Evolutionary conservation across 805 yeast species (phyloP), one percentile per base, ranked within the genome.

Genomic region (Lipomyces oligophaga): DNA sequence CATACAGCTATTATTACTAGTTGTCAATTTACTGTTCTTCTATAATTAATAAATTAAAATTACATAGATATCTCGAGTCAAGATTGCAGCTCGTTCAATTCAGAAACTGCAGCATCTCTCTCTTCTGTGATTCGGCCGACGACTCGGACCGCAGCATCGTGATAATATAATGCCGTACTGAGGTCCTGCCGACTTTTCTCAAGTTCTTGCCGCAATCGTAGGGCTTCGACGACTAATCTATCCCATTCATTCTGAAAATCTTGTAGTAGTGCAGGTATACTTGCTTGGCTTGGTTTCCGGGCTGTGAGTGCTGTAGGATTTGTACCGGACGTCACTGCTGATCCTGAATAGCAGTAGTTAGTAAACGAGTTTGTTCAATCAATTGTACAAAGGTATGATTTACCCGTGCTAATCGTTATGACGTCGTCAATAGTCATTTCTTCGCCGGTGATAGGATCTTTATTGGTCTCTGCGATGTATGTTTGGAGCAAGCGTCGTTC

Each of bases 241-340:
- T 89, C 97, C 88, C 94, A 89, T 64, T 88, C 96, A 49, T 81
- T 79, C 62, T 89, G 96, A 52, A 89, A 78, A 1, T 83, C 70
- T 2, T 85, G 72, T 41, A 89, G 69, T 58, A 89, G 65, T 3
- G 85, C 72, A 0, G 97, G 97, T 25, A 89, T 85, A 0, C 94
- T 83, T 19, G 80, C 76, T 48, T 70, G 60, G 0, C 74, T 68
- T 1, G 83, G 71, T 7, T 72, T 77, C 54, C 63, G 67, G 44
- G 69, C 73, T 38, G 33, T 26, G 3, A 48, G 39, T 5, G 43
- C 24, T 10, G 30, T 20, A 15, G 43, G 15, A 6, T n/a, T 48
- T 43, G 11, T 32, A n/a, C n/a, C n/a, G n/a, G n/a, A n/a, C n/a
- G n/a, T n/a, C n/a, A n/a, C n/a, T n/a, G n/a, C n/a, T n/a, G n/a